These are phyloP conservation scores for Cynara cardunculus DNA, from an alignment of 129 eudicot genomes.

Conservation along the genomic window DNA sequence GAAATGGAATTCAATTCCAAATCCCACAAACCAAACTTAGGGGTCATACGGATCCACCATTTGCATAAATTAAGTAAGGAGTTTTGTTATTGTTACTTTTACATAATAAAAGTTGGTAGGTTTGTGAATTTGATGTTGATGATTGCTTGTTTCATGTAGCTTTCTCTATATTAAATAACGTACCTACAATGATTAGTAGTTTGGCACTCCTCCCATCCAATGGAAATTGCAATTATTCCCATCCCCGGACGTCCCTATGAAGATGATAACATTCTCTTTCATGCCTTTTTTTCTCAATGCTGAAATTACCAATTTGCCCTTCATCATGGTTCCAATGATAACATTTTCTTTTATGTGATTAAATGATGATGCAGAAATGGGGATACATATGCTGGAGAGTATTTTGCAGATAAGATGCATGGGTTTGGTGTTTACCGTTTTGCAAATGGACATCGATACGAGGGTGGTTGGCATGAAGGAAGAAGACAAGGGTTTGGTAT, in stretches of 20 bases:
- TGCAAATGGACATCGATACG: conserved; percentile 78
- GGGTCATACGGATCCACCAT: background rate
- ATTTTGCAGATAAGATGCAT: conserved; percentile 80
- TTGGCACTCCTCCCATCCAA: conserved; percentile 8
- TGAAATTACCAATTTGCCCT: background rate
- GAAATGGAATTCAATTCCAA: background rate
- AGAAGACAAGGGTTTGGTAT: conserved; percentile 84
- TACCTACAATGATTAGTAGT: conserved; percentile 15
- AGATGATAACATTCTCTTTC: conserved; percentile 1
- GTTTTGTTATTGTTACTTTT: background rate
- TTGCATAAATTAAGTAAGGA: background rate
- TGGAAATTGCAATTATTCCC: conserved; percentile 2
- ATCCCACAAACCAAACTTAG: background rate
- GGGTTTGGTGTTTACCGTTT: conserved; percentile 90
- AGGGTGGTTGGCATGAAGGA: conserved; percentile 97
- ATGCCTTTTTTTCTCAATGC: background rate
- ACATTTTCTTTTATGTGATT: conserved; percentile 1
- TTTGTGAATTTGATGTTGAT: conserved; percentile 9
- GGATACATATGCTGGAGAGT: conserved; percentile 82
- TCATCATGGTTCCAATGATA: background rate
- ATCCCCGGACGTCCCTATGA: background rate
- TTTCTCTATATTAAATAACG: conserved; percentile 11
- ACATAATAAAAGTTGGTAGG: background rate
- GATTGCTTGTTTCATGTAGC: conserved; percentile 13
- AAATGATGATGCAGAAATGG: conserved; percentile 61